Base-by-base conservation (phyloP, 2,329 filamentous ascomycete genomes). In the Shiraia bambusicola region DNA sequence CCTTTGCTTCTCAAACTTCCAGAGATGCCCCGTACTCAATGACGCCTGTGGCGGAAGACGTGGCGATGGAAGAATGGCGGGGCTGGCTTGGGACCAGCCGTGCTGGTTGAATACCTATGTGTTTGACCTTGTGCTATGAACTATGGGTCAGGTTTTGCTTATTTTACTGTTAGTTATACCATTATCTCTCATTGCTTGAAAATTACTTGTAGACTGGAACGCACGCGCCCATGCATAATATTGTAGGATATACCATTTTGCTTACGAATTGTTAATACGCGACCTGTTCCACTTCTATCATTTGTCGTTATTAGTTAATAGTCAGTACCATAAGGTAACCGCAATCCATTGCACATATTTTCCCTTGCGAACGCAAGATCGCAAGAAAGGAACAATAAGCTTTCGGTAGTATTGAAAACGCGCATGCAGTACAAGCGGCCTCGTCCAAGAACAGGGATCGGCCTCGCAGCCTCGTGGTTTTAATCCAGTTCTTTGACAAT, bases 381-480 rank as follows among this genome's bases (percentile, higher is more conserved):
- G 15, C 28, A 22, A 22, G 12, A 25, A 32, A 13, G n/a, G 10
- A 14, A 14, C 5, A 14, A 13, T 11, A 22, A 29, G 30, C 30
- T 36, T 36, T 35, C 32, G 27, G 22, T 14, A 28, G n/a, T 9
- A 19, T 15, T 44, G 41, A 28, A 10, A 35, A 16, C 17, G 26
- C 35, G 16, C 26, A 17, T 30, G 14, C 11, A 39, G 41, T 44
- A 40, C 41, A 28, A 17, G 8, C 15, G 8, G 11, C 28, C 26
- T 28, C 14, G 22, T 40, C 40, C 28, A 33, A 29, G 11, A 15
- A n/a, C 11, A 16, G 3, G 16, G 34, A 35, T 41, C 34, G 19
- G 38, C 37, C 22, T 31, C 12, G 29, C 26, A 41, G 34, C 38
- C 38, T 41, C 37, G 34, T 17, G n/a, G 19, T 33, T n/a, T 16